These are phyloP conservation scores for Polytolypa hystricis DNA, from an alignment of 2,329 filamentous ascomycete genomes.

Conservation along the genomic window DNA sequence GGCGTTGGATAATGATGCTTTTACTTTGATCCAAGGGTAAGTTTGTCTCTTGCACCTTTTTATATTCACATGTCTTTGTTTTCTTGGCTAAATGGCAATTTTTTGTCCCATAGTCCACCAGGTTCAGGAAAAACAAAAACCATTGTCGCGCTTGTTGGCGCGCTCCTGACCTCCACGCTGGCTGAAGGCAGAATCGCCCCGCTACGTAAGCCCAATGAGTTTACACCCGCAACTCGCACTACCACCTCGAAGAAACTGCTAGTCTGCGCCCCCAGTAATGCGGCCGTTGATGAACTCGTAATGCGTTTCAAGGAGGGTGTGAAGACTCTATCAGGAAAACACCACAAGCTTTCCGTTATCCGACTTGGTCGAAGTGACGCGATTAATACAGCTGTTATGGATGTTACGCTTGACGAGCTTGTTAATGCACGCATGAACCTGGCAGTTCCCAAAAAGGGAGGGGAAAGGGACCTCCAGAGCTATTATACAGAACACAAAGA, in stretches of 20 bases:
- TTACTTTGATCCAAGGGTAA: constrained; percentile 86
- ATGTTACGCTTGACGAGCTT: constrained; percentile 87
- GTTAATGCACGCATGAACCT: constrained; percentile 60
- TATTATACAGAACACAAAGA: constrained; percentile 60
- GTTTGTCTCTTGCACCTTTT: constrained; percentile 14
- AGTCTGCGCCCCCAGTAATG: constrained; percentile 96
- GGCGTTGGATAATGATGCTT: constrained; percentile 89
- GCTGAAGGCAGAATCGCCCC: constrained; percentile 40
- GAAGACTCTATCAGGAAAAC: constrained; percentile 60
- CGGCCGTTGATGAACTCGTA: constrained; percentile 91
- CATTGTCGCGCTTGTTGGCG: constrained; percentile 90
- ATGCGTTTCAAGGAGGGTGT: constrained; percentile 83
- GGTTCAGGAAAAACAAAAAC: constrained; percentile 98
- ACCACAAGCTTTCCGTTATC: constrained; percentile 71
- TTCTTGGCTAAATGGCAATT: too few species aligned
- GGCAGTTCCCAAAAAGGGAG: constrained; percentile 33
- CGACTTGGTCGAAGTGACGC: constrained; percentile 84
- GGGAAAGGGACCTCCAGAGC: constrained; percentile 45
- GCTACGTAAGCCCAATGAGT: constrained; percentile 27
- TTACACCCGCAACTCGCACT: constrained; percentile 25
- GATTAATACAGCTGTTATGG: constrained; percentile 77
- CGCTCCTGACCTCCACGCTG: constrained; percentile 56
- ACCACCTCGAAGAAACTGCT: constrained; percentile 66
- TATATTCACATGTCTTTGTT: background rate
- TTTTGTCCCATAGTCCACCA: constrained; percentile 54